phyloP scores from a whole-genome alignment of 345 rosid species.

The Arabis alpina region DNA sequence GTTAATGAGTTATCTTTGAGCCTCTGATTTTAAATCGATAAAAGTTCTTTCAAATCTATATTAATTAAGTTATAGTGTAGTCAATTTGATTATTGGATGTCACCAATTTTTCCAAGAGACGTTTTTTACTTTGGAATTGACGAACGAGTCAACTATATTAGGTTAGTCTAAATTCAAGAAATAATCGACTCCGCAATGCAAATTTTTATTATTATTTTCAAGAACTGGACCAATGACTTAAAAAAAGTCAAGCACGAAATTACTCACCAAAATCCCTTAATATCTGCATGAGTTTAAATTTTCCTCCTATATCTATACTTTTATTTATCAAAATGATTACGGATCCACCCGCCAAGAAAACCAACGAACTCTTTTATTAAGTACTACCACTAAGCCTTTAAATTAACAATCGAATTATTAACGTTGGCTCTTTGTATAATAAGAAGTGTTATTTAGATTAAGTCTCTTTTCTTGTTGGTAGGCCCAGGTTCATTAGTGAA shows the following conservation, averaged over 20 bases:
- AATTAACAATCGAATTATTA: background rate
- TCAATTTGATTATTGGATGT: constrained; percentile 1
- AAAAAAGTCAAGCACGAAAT: constrained; percentile 31
- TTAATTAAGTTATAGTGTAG: background rate
- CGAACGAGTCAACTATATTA: constrained; percentile 26
- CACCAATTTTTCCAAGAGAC: background rate
- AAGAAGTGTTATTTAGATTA: constrained; percentile 2
- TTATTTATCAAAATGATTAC: constrained; percentile 11
- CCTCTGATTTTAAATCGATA: background rate
- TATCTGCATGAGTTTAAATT: constrained; percentile 6
- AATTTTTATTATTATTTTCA: background rate
- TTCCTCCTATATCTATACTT: background rate
- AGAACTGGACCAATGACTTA: constrained; percentile 31
- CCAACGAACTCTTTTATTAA: background rate
- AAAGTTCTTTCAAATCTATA: background rate
- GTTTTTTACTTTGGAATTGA: constrained; percentile 8
- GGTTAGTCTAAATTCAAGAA: constrained; percentile 28
- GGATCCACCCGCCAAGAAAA: background rate
- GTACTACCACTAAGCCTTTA: background rate
- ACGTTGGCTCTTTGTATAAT: background rate
- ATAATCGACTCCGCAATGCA: background rate
- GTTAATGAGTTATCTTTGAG: background rate
- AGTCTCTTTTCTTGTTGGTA: constrained; percentile 4
- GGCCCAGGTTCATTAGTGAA: constrained; percentile 28
- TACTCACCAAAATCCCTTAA: constrained; percentile 33